Evolutionary conservation across 257 asterid species (phyloP).

Genomic region (Coffea canephora): DNA sequence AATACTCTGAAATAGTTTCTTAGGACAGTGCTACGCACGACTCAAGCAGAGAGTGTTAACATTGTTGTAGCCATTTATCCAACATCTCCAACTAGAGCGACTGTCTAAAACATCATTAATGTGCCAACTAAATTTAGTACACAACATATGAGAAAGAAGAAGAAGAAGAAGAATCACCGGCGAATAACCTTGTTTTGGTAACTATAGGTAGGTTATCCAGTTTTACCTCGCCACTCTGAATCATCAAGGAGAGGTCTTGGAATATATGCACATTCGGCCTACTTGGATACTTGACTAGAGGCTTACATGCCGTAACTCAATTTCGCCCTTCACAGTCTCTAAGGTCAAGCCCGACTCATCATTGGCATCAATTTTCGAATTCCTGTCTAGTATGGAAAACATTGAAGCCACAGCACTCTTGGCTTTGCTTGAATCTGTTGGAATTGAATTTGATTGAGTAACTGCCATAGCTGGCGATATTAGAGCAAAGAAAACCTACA

Average conservation of each 20-base stretch:
- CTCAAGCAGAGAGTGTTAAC: no score
- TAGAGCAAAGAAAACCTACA: constrained; percentile 86
- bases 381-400: constrained; percentile 69
- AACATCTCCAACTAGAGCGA: constrained; percentile 95
- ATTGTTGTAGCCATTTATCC: no score
- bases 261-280: constrained; percentile 74
- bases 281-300: constrained; percentile 78
- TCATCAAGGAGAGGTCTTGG: constrained; percentile 53
- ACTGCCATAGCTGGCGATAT: constrained; percentile 80
- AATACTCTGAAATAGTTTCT: no score
- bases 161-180: no score
- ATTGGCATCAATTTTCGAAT: constrained; percentile 69
- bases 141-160: no score
- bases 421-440: constrained; percentile 82
- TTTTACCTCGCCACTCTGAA: constrained; percentile 69
- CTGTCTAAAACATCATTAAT: constrained; percentile 47
- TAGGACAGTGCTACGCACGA: no score
- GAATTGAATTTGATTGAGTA: constrained; percentile 75
- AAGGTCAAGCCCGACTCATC: constrained; percentile 69
- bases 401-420: constrained; percentile 75
- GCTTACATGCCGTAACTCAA: constrained; percentile 64
- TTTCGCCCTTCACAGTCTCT: constrained; percentile 65
- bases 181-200: no score
- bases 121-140: no score
- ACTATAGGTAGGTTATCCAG: no score